Percentiles rank a stretch among this genome's conserved stretches.
Evolutionary conservation across 768 basidiomycete genomes (phyloP).

Genomic region (Aureoboletus auriporus): DNA sequence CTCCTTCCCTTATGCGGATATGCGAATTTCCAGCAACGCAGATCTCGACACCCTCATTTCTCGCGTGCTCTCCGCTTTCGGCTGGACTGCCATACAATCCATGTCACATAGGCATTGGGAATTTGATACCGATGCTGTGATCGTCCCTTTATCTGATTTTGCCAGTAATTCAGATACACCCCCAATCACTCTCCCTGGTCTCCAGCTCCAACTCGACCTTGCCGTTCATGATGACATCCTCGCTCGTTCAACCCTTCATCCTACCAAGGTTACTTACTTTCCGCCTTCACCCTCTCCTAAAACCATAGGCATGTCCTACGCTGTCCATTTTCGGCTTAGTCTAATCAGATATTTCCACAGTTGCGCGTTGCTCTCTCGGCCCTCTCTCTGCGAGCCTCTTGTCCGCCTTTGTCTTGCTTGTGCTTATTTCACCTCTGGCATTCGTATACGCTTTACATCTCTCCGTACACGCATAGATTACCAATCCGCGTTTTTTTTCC

Average conservation of each 20-base stretch:
- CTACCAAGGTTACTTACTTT: constrained; percentile 25
- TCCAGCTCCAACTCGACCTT: constrained; percentile 28
- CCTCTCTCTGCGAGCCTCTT: constrained; percentile 11
- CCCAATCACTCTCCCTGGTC: constrained; percentile 11
- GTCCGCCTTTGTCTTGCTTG: constrained; percentile 14
- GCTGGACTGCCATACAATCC: constrained; percentile 31
- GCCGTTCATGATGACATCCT: constrained; percentile 21
- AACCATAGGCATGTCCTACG: constrained; percentile 13
- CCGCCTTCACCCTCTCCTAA: constrained; percentile 13
- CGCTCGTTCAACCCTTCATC: constrained; percentile 19
- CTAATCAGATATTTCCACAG: constrained; percentile 9
- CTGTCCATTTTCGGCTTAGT: neutral
- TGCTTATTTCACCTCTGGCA: constrained; percentile 14
- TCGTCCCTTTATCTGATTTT: constrained; percentile 15
- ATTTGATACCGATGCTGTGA: constrained; percentile 24
- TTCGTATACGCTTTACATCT: constrained; percentile 14
- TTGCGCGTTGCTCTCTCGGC: constrained; percentile 5
- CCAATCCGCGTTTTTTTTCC: too few species aligned
- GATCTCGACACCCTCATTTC: constrained; percentile 44
- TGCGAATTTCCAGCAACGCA: constrained; percentile 10
- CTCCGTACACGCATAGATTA: constrained; percentile 3
- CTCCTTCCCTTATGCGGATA: constrained; percentile 25
- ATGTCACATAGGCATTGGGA: constrained; percentile 23
- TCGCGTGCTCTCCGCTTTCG: constrained; percentile 39
- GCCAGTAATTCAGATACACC: neutral